Evolutionary conservation across 2,329 filamentous ascomycete genomes (phyloP).

Genomic region (Fusarium sp.): DNA sequence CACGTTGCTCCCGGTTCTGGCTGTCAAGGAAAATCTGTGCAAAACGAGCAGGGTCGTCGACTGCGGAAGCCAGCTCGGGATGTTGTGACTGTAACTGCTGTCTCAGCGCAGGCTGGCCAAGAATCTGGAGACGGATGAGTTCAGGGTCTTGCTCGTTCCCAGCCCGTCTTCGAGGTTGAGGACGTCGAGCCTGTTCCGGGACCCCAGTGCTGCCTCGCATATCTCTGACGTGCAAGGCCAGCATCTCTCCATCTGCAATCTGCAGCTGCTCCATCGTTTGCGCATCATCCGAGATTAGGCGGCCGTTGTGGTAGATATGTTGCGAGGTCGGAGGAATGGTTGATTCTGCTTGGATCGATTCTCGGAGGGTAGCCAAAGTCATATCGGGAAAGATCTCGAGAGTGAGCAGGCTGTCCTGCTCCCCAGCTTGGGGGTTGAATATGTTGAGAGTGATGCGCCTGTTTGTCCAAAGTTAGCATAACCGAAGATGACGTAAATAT

Average conservation of each 20-base stretch:
- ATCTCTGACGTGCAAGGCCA: constrained; percentile 83
- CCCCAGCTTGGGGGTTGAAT: constrained; percentile 75
- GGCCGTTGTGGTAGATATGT: constrained; percentile 91
- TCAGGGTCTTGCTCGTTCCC: constrained; percentile 75
- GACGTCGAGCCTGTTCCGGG: constrained; percentile 52
- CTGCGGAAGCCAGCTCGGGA: constrained; percentile 80
- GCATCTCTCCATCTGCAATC: constrained; percentile 90
- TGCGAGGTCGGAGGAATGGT: constrained; percentile 78
- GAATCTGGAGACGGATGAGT: constrained; percentile 82
- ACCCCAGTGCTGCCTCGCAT: constrained; percentile 63
- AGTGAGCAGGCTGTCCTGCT: constrained; percentile 80
- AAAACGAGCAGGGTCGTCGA: constrained; percentile 83
- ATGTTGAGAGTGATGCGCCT: constrained; percentile 93
- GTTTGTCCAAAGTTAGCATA: constrained; percentile 34
- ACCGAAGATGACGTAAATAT: constrained; percentile 20
- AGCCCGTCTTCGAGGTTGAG: constrained; percentile 50
- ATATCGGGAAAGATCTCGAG: constrained; percentile 87
- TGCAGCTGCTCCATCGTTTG: constrained; percentile 86
- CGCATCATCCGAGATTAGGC: constrained; percentile 79
- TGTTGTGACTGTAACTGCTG: constrained; percentile 77
- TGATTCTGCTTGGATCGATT: constrained; percentile 87
- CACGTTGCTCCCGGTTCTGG: constrained; percentile 76
- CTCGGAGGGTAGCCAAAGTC: constrained; percentile 86
- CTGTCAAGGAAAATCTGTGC: constrained; percentile 77
- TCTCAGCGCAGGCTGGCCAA: constrained; percentile 81